These are phyloP conservation scores for Parasitella parasitica DNA, from an alignment of 371 early-diverging fungal species.

Conservation along the genomic window DNA sequence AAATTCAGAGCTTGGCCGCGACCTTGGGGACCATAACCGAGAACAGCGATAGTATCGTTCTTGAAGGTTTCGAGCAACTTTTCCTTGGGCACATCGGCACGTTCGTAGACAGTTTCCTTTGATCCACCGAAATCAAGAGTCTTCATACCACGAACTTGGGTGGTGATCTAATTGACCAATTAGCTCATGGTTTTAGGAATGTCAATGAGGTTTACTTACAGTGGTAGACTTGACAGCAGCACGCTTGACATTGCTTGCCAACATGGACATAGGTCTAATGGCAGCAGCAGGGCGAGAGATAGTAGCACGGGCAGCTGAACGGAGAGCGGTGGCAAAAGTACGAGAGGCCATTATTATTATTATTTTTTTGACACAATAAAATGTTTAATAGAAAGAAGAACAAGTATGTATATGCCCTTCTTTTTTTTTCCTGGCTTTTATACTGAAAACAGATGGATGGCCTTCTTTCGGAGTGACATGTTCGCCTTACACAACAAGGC, in stretches of 20 bases:
- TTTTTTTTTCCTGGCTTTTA: not conserved
- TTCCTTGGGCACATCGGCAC: slow-evolving; percentile 89
- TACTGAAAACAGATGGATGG: not conserved
- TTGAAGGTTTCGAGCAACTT: slow-evolving; percentile 91
- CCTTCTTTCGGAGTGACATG: not conserved
- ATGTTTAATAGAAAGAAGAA: too few species aligned
- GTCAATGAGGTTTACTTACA: slow-evolving; percentile 17
- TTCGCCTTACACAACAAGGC: not conserved
- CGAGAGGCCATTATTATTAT: slow-evolving; percentile 39
- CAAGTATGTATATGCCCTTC: too few species aligned
- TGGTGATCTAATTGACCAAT: slow-evolving; percentile 8
- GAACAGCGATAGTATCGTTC: slow-evolving; percentile 92
- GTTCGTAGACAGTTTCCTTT: slow-evolving; percentile 93
- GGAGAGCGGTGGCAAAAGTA: slow-evolving; percentile 42
- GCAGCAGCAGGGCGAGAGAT: slow-evolving; percentile 34
- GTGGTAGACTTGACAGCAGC: slow-evolving; percentile 35
- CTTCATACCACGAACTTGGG: slow-evolving; percentile 82
- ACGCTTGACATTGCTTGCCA: slow-evolving; percentile 16
- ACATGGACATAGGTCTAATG: slow-evolving; percentile 22
- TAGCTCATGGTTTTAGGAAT: not conserved
- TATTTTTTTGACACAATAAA: too few species aligned
- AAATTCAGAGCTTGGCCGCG: slow-evolving; percentile 95
- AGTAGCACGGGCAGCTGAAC: slow-evolving; percentile 39
- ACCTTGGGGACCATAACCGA: slow-evolving; percentile 98
- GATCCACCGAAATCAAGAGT: slow-evolving; percentile 95